Evolutionary conservation across 257 asterid genomes (phyloP).

Genomic region (Solanum pimpinellifolium): DNA sequence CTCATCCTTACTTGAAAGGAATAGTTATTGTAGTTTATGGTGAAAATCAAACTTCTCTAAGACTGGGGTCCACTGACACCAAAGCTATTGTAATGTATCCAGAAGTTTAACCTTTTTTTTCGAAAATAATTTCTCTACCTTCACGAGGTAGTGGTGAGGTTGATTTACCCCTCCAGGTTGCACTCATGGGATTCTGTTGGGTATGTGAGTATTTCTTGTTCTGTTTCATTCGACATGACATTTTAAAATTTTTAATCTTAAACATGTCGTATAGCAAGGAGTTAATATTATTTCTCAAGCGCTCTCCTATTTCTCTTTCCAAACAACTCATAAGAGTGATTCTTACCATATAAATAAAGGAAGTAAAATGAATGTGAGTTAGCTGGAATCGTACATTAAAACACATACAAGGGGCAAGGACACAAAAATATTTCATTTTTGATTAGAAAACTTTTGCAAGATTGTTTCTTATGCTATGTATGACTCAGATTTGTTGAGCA

Average conservation of each 20-base stretch:
- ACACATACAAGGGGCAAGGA: neutral
- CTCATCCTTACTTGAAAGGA: neutral
- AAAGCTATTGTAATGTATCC: neutral
- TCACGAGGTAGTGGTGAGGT: rapidly evolving
- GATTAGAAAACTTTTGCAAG: neutral
- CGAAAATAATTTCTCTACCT: neutral
- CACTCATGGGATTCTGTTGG: neutral
- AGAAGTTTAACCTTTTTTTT: rapidly evolving
- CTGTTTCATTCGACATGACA: neutral
- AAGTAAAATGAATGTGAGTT: neutral
- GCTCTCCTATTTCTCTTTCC: neutral
- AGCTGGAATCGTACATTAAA: neutral
- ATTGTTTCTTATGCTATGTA: neutral
- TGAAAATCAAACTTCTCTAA: neutral
- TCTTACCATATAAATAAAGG: neutral
- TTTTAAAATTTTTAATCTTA: too few relatives aligned
- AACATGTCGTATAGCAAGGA: neutral
- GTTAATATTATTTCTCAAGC: neutral
- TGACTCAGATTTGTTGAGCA: neutral
- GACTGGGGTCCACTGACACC: neutral
- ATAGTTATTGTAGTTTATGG: neutral
- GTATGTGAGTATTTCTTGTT: neutral
- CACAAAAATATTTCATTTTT: neutral
- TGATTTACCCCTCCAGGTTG: rapidly evolving
- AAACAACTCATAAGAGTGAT: neutral